phyloP scores from a whole-genome alignment of 768 basidiomycete genomes.

The Hygrophoropsis aurantiaca region DNA sequence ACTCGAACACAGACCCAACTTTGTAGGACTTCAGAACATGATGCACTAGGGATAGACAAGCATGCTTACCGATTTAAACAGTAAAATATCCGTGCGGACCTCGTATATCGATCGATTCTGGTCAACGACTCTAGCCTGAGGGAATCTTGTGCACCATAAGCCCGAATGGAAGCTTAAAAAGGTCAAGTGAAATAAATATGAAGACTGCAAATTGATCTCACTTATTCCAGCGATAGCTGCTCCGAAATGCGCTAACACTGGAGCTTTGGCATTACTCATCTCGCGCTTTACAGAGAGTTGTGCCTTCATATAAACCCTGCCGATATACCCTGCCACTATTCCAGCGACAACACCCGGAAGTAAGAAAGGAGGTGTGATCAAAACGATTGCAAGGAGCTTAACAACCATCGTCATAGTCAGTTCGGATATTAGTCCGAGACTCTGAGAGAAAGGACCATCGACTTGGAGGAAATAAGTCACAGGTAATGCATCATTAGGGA shows the following conservation, averaged over 20 bases:
- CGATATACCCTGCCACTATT: conserved; percentile 31
- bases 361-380: conserved; percentile 25
- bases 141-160: conserved; percentile 36
- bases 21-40: conserved; percentile 14
- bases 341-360: conserved; percentile 22
- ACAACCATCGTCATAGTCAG: conserved; percentile 6
- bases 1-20: conserved; percentile 38
- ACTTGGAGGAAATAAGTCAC: conserved; percentile 7
- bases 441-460: conserved; percentile 12
- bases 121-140: conserved; percentile 27
- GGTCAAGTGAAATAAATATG: not conserved
- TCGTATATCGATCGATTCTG: conserved; percentile 35
- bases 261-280: conserved; percentile 22
- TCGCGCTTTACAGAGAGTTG: conserved; percentile 36
- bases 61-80: conserved; percentile 22
- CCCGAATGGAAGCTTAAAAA: conserved; percentile 35
- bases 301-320: conserved; percentile 42
- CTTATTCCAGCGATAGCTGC: conserved; percentile 14
- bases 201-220: conserved; percentile 3
- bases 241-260: conserved; percentile 12
- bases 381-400: conserved; percentile 28
- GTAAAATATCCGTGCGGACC: conserved; percentile 26
- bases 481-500: not conserved
- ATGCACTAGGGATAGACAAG: not conserved
- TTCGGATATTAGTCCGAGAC: conserved; percentile 7